A percentile compares a stretch with the other conserved stretches of the same genome.
These are phyloP conservation scores for Sporothrix sp. DNA, from an alignment of 2,329 filamentous ascomycete species.

Conservation along the genomic window DNA sequence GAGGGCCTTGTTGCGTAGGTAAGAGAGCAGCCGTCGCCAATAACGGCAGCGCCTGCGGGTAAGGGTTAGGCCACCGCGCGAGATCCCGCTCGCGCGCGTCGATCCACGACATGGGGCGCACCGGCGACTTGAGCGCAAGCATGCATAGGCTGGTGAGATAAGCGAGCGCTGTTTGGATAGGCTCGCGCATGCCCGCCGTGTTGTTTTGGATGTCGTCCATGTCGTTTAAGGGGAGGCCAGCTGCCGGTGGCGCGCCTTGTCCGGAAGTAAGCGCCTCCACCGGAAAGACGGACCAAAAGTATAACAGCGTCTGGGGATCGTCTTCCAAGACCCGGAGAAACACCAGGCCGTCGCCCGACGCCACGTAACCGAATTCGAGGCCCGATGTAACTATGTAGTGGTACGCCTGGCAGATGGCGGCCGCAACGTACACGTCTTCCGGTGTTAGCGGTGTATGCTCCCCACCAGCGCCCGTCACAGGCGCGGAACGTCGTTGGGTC, in stretches of 20 bases:
- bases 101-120: not conserved
- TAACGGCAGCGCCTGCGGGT: not conserved
- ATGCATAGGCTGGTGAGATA: slow-evolving; percentile 6
- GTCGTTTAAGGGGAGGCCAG: not conserved
- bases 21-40: not conserved
- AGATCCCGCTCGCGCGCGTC: not conserved
- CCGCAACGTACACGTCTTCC: slow-evolving; percentile 3
- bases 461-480: not conserved
- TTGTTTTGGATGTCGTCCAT: not conserved
- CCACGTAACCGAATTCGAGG: slow-evolving; percentile 9
- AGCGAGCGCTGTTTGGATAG: not conserved
- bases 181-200: not conserved
- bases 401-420: slow-evolving; percentile 8
- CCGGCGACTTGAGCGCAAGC: not conserved
- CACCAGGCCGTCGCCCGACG: slow-evolving; percentile 8
- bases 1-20: no score
- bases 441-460: not conserved
- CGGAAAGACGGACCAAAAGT: slow-evolving; percentile 4
- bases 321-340: slow-evolving; percentile 6
- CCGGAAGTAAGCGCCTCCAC: not conserved
- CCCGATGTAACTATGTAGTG: slow-evolving; percentile 12
- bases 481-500: no score
- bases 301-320: slow-evolving; percentile 8
- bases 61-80: slow-evolving; percentile 3
- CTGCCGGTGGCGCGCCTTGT: not conserved